Percentiles rank a stretch among this genome's conserved stretches.
Evolutionary conservation across 441 rosid genomes (phyloP).

Genomic region (Hypseocharis bilobata): DNA sequence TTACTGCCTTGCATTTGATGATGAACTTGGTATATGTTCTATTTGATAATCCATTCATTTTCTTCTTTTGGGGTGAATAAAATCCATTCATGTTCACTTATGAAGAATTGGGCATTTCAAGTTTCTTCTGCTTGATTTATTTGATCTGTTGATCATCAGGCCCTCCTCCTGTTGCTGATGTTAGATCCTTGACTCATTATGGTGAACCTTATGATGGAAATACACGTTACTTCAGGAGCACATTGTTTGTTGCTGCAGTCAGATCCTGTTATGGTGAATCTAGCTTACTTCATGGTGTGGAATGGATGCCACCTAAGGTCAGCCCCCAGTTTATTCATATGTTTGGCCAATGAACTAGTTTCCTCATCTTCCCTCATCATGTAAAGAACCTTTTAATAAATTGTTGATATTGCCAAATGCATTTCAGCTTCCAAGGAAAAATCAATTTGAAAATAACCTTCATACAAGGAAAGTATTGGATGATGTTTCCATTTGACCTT

Average conservation of each 20-base stretch:
- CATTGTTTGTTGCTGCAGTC: slow-evolving; percentile 79
- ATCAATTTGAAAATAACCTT: not conserved
- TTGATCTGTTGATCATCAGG: slow-evolving; percentile 38
- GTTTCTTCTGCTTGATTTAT: slow-evolving; percentile 19
- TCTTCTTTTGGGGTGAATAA: too few relatives aligned
- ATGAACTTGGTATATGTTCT: slow-evolving; percentile 62
- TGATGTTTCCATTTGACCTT: not conserved
- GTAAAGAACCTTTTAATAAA: slow-evolving; percentile 1
- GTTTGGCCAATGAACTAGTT: slow-evolving; percentile 2
- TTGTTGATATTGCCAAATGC: slow-evolving; percentile 5
- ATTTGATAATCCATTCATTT: not conserved
- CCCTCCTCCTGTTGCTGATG: slow-evolving; percentile 71
- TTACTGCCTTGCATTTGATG: slow-evolving; percentile 90
- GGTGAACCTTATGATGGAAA: slow-evolving; percentile 98
- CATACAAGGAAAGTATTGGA: not conserved
- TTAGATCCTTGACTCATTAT: slow-evolving; percentile 84
- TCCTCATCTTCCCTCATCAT: slow-evolving; percentile 3
- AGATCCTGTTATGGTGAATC: slow-evolving; percentile 92
- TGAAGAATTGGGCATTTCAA: slow-evolving; percentile 5
- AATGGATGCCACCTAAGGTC: slow-evolving; percentile 98
- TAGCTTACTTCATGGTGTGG: slow-evolving; percentile 87
- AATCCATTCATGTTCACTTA: not conserved
- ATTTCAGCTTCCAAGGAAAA: slow-evolving; percentile 10
- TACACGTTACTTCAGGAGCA: slow-evolving; percentile 77
- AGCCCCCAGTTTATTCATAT: slow-evolving; percentile 14